Percentiles rank a stretch among this genome's conserved stretches.
Evolutionary conservation across 2,329 filamentous ascomycete genomes (phyloP).

Genomic region (Colletotrichum sp.): DNA sequence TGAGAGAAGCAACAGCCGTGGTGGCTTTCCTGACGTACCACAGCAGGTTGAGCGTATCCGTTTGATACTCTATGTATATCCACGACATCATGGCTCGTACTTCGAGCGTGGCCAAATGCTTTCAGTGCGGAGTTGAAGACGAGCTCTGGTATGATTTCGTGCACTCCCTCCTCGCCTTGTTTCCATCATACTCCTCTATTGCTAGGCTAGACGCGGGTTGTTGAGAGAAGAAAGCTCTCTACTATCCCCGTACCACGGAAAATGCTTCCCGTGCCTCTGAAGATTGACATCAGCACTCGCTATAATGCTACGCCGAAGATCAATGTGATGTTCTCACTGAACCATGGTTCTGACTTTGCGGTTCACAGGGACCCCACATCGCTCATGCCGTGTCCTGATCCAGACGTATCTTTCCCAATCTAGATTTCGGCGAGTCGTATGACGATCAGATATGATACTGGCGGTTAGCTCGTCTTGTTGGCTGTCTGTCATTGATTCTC

Average conservation of each 20-base stretch:
- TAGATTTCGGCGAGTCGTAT: background rate
- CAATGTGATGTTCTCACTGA: background rate
- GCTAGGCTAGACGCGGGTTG: too few relatives aligned
- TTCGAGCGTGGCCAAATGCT: background rate
- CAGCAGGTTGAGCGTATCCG: background rate
- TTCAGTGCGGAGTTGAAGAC: background rate
- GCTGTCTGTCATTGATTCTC: background rate
- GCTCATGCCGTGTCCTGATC: background rate
- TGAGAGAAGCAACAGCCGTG: background rate
- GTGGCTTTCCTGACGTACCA: background rate
- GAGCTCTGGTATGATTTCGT: background rate
- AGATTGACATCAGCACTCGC: background rate
- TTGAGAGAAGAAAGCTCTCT: background rate
- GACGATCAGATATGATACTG: background rate
- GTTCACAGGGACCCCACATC: background rate
- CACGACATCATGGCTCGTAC: background rate
- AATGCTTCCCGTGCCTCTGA: background rate
- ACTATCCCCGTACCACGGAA: rapidly evolving
- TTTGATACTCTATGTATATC: background rate
- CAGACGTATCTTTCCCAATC: background rate
- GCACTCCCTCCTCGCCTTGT: background rate
- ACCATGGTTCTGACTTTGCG: background rate
- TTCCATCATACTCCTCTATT: background rate
- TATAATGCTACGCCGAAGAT: background rate
- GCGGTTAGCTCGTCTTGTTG: background rate